Conservation (phyloP, 83 land plant species). For the Thuja plicata region DNA sequence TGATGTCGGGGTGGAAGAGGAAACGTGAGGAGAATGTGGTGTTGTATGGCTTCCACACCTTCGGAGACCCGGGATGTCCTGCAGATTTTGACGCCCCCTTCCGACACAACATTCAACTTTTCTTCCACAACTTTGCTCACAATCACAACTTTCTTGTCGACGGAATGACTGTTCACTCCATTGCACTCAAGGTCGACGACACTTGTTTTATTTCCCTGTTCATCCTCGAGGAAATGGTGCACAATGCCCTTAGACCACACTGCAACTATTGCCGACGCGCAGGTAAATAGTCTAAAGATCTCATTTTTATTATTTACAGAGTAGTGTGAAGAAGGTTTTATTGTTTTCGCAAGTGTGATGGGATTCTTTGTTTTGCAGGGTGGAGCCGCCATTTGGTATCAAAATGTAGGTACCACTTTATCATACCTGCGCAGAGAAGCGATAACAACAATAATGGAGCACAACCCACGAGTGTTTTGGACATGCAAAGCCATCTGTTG, state of each 20-base stretch:
- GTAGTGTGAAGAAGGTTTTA: too few relatives aligned
- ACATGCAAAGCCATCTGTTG: conserved; percentile 55
- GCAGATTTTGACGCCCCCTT: conserved; percentile 43
- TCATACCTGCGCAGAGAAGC: conserved; percentile 63
- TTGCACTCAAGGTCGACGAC: conserved; percentile 46
- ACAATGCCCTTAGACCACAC: conserved; percentile 43
- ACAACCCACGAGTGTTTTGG: conserved; percentile 31
- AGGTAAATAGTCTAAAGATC: conserved; percentile 37
- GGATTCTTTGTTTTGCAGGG: conserved; percentile 58
- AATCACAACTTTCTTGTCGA: conserved; percentile 29
- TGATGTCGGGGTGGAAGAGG: conserved; percentile 19
- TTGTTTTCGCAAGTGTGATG: neutral
- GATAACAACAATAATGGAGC: conserved; percentile 22
- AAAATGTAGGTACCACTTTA: conserved; percentile 76
- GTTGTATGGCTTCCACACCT: conserved; percentile 30
- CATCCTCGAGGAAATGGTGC: conserved; percentile 64
- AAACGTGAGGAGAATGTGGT: conserved; percentile 23
- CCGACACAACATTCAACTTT: conserved; percentile 64
- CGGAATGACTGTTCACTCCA: conserved; percentile 67
- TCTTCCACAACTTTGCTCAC: conserved; percentile 56
- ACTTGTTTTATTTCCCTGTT: conserved; percentile 48
- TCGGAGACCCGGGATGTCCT: conserved; percentile 38
- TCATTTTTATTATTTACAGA: too few relatives aligned
- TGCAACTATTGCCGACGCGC: conserved; percentile 82
- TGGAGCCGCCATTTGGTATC: conserved; percentile 92